These are phyloP conservation scores for Podaxis sp. DNA, from an alignment of 768 basidiomycete species.

Conservation along the genomic window DNA sequence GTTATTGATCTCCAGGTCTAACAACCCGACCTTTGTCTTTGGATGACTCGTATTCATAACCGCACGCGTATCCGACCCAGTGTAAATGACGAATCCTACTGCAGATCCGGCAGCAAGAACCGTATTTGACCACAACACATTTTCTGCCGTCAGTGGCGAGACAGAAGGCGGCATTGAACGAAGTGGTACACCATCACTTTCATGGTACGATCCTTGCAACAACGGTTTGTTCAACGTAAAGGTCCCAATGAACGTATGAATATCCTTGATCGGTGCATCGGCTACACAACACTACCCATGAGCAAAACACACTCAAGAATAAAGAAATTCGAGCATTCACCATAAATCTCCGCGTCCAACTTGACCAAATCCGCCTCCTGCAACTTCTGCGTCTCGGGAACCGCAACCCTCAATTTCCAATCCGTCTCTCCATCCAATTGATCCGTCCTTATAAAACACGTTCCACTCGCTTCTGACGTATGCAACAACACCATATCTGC, in stretches of 20 bases:
- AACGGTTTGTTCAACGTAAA: constrained; percentile 68
- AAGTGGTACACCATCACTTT: constrained; percentile 36
- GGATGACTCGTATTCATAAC: constrained; percentile 99
- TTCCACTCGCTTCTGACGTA: constrained; percentile 87
- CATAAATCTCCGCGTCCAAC: constrained; percentile 88
- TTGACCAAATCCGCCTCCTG: constrained; percentile 51
- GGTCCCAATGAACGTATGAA: constrained; percentile 93
- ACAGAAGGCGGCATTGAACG: constrained; percentile 52
- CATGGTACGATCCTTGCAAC: constrained; percentile 23
- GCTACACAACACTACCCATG: constrained; percentile 44
- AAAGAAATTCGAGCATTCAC: constrained; percentile 37
- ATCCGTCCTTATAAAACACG: constrained; percentile 97
- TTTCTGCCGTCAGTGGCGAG: constrained; percentile 91
- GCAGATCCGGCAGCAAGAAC: constrained; percentile 95
- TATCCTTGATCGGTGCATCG: constrained; percentile 95
- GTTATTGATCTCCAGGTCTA: constrained; percentile 94
- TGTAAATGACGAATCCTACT: constrained; percentile 91
- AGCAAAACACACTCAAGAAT: not conserved
- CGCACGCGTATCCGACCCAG: constrained; percentile 91
- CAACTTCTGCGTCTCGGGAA: constrained; percentile 79
- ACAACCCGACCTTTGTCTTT: constrained; percentile 86
- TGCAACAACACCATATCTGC: constrained; percentile 89
- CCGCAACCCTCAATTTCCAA: constrained; percentile 94
- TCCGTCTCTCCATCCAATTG: constrained; percentile 99
- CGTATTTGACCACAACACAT: constrained; percentile 96